These are phyloP conservation scores for Eragrostis nindensis DNA, from an alignment of 176 grass and related monocot species.

Conservation along the genomic window DNA sequence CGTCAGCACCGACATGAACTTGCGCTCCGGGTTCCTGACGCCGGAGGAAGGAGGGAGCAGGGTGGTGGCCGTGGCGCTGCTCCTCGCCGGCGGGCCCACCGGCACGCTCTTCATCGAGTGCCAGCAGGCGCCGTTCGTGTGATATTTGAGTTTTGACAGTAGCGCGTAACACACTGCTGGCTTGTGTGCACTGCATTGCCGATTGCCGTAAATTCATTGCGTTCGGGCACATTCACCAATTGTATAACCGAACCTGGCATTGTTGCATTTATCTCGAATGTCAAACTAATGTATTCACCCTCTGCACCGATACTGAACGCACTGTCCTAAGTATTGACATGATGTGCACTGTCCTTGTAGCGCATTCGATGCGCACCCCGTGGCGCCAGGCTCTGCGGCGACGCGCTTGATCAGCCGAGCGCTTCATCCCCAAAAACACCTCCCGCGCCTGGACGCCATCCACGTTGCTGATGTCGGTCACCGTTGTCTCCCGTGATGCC, in stretches of 20 bases:
- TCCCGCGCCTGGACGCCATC: conserved; percentile 56
- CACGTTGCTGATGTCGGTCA: conserved; percentile 57
- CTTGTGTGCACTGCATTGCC: too few relatives aligned
- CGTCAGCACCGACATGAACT: conserved; percentile 58
- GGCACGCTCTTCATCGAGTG: conserved; percentile 23
- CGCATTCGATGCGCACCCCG: too few relatives aligned
- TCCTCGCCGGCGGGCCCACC: conserved; percentile 41
- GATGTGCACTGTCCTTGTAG: too few relatives aligned
- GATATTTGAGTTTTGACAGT: background rate
- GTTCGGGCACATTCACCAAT: background rate
- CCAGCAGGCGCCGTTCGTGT: background rate
- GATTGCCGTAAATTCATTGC: too few relatives aligned
- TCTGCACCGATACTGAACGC: too few relatives aligned
- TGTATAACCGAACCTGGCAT: background rate
- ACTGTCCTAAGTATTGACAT: too few relatives aligned
- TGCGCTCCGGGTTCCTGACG: conserved; percentile 23
- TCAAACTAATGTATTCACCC: background rate
- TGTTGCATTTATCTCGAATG: background rate
- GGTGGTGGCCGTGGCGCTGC: conserved; percentile 41
- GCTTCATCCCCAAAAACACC: conserved; percentile 91
- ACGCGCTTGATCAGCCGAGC: conserved; percentile 66
- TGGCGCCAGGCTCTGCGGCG: too few relatives aligned
- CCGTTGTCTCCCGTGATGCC: conserved; percentile 60
- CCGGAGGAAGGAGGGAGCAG: conserved; percentile 48
- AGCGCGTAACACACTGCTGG: background rate